phyloP scores from a whole-genome alignment of 2,329 filamentous ascomycete species.

The Penicillium decumbens region DNA sequence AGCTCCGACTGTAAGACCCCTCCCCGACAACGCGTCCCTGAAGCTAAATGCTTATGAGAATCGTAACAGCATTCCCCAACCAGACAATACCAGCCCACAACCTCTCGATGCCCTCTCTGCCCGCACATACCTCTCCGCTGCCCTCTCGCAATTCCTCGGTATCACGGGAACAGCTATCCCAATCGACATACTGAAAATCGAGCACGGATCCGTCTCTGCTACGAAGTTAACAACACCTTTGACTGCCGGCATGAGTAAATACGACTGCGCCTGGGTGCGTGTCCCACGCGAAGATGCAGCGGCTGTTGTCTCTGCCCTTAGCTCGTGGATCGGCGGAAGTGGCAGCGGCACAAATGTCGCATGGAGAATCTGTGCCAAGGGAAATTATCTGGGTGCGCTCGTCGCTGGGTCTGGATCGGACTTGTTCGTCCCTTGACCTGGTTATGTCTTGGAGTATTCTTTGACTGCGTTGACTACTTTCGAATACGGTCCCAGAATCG shows the following conservation, averaged over 20 bases:
- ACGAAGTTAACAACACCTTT: not conserved
- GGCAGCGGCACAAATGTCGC: slow-evolving; percentile 27
- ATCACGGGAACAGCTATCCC: slow-evolving; percentile 45
- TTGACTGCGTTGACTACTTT: not conserved
- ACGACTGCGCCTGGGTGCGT: slow-evolving; percentile 39
- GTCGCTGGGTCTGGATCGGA: slow-evolving; percentile 33
- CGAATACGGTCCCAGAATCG: not conserved
- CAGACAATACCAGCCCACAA: slow-evolving; percentile 17
- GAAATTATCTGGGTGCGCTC: slow-evolving; percentile 35
- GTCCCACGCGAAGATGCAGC: slow-evolving; percentile 44
- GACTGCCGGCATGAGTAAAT: slow-evolving; percentile 2
- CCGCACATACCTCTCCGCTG: slow-evolving; percentile 43
- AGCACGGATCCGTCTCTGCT: slow-evolving; percentile 4
- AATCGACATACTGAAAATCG: slow-evolving; percentile 45
- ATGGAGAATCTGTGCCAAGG: slow-evolving; percentile 38
- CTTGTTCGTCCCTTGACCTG: slow-evolving; percentile 29
- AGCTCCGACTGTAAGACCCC: slow-evolving; percentile 38
- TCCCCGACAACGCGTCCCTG: not conserved
- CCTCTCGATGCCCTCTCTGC: slow-evolving; percentile 45
- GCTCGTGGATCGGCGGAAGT: slow-evolving; percentile 43
- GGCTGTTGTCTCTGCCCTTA: slow-evolving; percentile 43
- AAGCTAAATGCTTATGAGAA: not conserved
- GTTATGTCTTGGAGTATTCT: not conserved
- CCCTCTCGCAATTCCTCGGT: slow-evolving; percentile 47
- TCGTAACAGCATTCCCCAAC: slow-evolving; percentile 26